phyloP scores from a whole-genome alignment of 2,329 filamentous ascomycete species.

The Phialophora expanda region DNA sequence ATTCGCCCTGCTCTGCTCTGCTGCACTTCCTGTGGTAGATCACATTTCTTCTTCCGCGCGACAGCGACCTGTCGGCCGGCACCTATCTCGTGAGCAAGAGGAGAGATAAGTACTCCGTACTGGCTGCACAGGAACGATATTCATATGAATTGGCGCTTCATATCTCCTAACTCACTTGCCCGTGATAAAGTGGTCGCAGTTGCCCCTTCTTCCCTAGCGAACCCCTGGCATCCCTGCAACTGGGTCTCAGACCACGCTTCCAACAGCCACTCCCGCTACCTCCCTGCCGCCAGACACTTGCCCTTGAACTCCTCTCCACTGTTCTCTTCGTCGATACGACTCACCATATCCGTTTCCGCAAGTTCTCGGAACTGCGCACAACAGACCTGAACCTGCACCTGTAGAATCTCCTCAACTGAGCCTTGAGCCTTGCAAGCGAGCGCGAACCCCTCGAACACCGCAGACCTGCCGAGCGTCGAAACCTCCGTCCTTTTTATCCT shows the following conservation, averaged over 20 bases:
- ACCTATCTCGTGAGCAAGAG: neutral
- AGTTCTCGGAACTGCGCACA: constrained; percentile 15
- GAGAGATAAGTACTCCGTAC: neutral
- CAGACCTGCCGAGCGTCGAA: constrained; percentile 16
- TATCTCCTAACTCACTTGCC: neutral
- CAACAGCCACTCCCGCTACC: constrained; percentile 12
- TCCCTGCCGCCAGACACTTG: constrained; percentile 14
- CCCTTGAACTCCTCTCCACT: constrained; percentile 20
- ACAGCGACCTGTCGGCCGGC: neutral
- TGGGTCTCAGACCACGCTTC: constrained; percentile 25
- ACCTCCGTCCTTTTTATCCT: constrained; percentile 18
- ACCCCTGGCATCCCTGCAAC: constrained; percentile 19
- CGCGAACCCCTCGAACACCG: constrained; percentile 15
- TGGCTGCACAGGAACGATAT: neutral
- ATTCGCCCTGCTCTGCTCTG: neutral
- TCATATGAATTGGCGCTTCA: neutral
- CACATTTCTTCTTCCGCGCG: constrained; percentile 2
- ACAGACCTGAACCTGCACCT: constrained; percentile 16
- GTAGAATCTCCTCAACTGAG: constrained; percentile 13
- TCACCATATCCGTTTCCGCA: constrained; percentile 17
- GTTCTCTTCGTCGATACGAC: constrained; percentile 13
- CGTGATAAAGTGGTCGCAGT: constrained; percentile 24
- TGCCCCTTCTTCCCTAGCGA: neutral
- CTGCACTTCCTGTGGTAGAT: neutral
- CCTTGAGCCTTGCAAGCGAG: constrained; percentile 25